A percentile compares a stretch with the other conserved stretches of the same genome.
Conservation (phyloP, 2,329 filamentous ascomycete genomes). For the Laburnicola sp. region DNA sequence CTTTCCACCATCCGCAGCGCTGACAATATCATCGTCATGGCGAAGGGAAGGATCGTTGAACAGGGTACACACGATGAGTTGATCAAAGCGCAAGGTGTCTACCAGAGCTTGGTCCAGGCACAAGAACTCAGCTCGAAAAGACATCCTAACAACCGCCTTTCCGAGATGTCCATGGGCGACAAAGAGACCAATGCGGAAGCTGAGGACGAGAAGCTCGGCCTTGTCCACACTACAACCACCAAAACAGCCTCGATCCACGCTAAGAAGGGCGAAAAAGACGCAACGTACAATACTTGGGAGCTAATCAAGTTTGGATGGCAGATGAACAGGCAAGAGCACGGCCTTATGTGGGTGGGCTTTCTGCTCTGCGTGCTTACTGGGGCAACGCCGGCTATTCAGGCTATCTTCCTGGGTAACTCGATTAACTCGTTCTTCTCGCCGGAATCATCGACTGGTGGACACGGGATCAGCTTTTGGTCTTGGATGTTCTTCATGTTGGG, state of each 20-base stretch:
- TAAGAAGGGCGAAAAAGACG: constrained; percentile 29
- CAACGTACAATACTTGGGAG: constrained; percentile 49
- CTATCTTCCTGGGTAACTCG: constrained; percentile 79
- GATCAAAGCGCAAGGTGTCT: constrained; percentile 70
- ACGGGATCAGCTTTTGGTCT: constrained; percentile 65
- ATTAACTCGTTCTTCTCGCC: constrained; percentile 70
- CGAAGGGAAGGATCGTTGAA: constrained; percentile 81
- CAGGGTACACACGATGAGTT: constrained; percentile 86
- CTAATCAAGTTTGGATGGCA: constrained; percentile 37
- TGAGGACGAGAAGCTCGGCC: constrained; percentile 32
- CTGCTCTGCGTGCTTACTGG: constrained; percentile 42
- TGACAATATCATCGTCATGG: constrained; percentile 95
- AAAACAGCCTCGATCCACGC: constrained; percentile 66
- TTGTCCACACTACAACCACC: constrained; percentile 38
- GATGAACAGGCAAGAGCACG: constrained; percentile 41
- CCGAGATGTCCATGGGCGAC: constrained; percentile 21
- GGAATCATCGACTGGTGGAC: constrained; percentile 58
- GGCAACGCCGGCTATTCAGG: constrained; percentile 55
- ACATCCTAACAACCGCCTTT: constrained; percentile 23
- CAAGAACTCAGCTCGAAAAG: constrained; percentile 60
- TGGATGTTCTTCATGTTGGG: constrained; percentile 44
- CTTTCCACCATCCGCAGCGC: constrained; percentile 92
- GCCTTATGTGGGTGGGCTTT: constrained; percentile 49
- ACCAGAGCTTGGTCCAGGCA: constrained; percentile 82
- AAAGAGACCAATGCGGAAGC: constrained; percentile 20